Evolutionary conservation across 2,329 filamentous ascomycete species (phyloP), one percentile per base, ranked within the genome.

Genomic region (Aspergillus ochraceoroseus): DNA sequence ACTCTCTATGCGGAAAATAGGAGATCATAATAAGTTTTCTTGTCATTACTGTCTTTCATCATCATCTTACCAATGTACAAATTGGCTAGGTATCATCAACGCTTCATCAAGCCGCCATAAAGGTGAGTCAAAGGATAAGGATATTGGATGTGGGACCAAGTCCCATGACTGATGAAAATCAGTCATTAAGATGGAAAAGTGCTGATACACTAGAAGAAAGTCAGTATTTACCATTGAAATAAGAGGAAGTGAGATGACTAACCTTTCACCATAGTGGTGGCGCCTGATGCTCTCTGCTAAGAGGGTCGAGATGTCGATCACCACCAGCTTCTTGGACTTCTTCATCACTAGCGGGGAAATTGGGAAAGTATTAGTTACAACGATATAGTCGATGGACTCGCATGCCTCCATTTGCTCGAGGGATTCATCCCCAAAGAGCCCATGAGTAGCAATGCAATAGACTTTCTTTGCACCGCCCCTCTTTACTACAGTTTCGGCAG

Each of bases 301-400:
- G 36, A 98, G 72, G 59, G 83, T 85, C 17, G 89, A 94, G 11
- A 98, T 76, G 58, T 95, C 89, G 43, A 98, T 78, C 22, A 95
- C 77, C 41, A 94, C 80, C 56, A 98, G 75, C 73, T 98, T 98
- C 68, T 76, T 82, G 37, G 80, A 82, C 43, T 76, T 78, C 52
- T 73, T 78, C 22, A 79, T 74, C 64, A 84, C 82, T 50, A 85
- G 80, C 42, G 83, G 80, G 14, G 82, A 77, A 50, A 98, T 94
- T 2, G 92, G 92, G 65, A 96, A 96, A 41, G 89, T 94, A 70
- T 98, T 96, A 22, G 92, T 98, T 56, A 96, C 89, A 39, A 98
- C 81, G 53, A 98, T 90, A 55, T 83, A 77, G 62, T 95, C 83
- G 61, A 98, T 96, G 69, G 87, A 94, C 55, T 90, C 84, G 72